phyloP scores from a whole-genome alignment of 495 filamentous ascomycete species.

The Penicillium argentinense region DNA sequence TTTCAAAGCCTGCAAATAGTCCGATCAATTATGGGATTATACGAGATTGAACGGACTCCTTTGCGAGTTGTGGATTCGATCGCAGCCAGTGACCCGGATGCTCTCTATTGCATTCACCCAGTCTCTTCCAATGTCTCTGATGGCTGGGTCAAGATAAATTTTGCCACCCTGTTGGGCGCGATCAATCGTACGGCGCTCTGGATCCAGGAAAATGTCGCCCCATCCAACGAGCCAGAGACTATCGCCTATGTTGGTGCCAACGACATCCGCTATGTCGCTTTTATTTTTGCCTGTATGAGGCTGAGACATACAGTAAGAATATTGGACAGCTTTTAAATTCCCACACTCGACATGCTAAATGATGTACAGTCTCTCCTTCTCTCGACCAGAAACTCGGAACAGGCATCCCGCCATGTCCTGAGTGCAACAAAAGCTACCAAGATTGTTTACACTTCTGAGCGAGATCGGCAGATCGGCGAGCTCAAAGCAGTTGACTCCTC shows the following conservation, averaged over 20 bases:
- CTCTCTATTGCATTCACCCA: conserved; percentile 44
- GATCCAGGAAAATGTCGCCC: conserved; percentile 39
- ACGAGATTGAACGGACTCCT: neutral
- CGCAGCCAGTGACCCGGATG: conserved; percentile 35
- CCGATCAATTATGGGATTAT: conserved; percentile 12
- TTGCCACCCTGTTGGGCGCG: conserved; percentile 48
- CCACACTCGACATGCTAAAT: neutral
- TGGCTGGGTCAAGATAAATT: conserved; percentile 53
- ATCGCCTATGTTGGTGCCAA: conserved; percentile 35
- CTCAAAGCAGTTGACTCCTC: conserved; percentile 3
- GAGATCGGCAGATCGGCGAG: conserved; percentile 12
- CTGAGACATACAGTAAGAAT: conserved; percentile 16
- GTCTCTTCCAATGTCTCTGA: conserved; percentile 41
- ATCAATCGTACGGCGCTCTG: conserved; percentile 52
- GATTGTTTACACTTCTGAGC: conserved; percentile 24
- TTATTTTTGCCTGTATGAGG: conserved; percentile 29
- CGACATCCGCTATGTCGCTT: conserved; percentile 26
- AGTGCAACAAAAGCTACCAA: conserved; percentile 28
- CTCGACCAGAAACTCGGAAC: conserved; percentile 40
- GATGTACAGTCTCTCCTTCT: conserved; percentile 25
- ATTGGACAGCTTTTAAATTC: neutral
- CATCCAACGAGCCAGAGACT: conserved; percentile 12
- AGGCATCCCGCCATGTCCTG: conserved; percentile 34
- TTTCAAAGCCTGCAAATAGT: too few relatives aligned
- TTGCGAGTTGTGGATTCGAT: conserved; percentile 43